These are phyloP conservation scores for Populus davidiana DNA, from an alignment of 345 rosid genomes.

Conservation along the genomic window DNA sequence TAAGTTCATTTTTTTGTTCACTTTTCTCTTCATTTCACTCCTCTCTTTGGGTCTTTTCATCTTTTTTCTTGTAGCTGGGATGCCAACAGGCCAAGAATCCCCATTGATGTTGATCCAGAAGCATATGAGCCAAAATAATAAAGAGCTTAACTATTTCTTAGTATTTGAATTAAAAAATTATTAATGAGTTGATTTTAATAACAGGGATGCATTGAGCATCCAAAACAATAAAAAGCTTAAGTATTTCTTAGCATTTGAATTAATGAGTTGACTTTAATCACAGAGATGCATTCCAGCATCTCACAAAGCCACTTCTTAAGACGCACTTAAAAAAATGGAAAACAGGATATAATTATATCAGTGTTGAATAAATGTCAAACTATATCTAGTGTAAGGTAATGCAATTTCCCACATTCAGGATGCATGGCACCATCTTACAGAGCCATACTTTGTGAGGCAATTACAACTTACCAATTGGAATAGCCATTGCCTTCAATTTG, in stretches of 20 bases:
- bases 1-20: neutral
- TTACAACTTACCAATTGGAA: neutral
- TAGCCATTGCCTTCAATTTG: neutral
- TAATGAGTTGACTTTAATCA: neutral
- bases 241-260: neutral
- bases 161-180: neutral
- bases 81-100: neutral
- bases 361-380: neutral
- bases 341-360: neutral
- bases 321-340: neutral
- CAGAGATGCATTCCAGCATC: neutral
- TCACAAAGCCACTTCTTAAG: neutral
- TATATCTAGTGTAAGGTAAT: neutral
- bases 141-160: neutral
- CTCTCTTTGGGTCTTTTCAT: neutral
- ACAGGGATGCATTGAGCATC: neutral
- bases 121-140: neutral
- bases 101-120: neutral
- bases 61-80: neutral
- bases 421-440: neutral
- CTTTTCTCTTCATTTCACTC: neutral
- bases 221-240: neutral
- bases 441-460: neutral
- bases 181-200: neutral
- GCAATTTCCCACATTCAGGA: neutral